Evolutionary conservation across 2,329 filamentous ascomycete genomes (phyloP).

Genomic region (Monosporascus sp.): DNA sequence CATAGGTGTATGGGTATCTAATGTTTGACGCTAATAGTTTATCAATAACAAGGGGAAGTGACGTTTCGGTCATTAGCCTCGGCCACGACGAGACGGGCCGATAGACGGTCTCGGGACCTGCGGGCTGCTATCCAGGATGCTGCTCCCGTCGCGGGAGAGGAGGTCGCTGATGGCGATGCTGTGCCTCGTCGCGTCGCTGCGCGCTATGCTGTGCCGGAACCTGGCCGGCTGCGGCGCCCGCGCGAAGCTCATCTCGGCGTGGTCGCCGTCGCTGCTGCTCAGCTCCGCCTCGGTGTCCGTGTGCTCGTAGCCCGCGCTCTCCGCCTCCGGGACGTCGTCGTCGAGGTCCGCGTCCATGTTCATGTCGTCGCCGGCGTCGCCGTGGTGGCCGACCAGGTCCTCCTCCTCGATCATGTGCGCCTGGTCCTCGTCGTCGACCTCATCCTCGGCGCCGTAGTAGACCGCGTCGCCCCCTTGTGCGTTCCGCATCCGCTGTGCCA

Average conservation of each 20-base stretch:
- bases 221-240: slow-evolving; percentile 26
- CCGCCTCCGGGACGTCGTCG: slow-evolving; percentile 63
- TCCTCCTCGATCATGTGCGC: slow-evolving; percentile 61
- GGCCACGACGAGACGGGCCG: slow-evolving; percentile 16
- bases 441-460: slow-evolving; percentile 50
- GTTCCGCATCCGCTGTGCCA: slow-evolving; percentile 42
- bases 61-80: slow-evolving; percentile 4
- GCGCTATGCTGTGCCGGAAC: slow-evolving; percentile 33
- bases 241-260: slow-evolving; percentile 32
- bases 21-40: slow-evolving; percentile 1
- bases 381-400: slow-evolving; percentile 40
- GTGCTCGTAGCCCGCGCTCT: slow-evolving; percentile 65
- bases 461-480: slow-evolving; percentile 55
- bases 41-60: background rate
- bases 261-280: slow-evolving; percentile 39
- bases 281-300: slow-evolving; percentile 68
- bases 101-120: slow-evolving; percentile 32
- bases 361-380: slow-evolving; percentile 34
- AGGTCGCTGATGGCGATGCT: slow-evolving; percentile 55
- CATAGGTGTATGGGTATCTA: slow-evolving; percentile 18
- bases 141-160: slow-evolving; percentile 53
- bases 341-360: slow-evolving; percentile 67
- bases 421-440: slow-evolving; percentile 49
- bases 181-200: slow-evolving; percentile 37
- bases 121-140: slow-evolving; percentile 51